These are phyloP conservation scores for Lipomyces mesembrius DNA, from an alignment of 805 yeast genomes.

Conservation along the genomic window DNA sequence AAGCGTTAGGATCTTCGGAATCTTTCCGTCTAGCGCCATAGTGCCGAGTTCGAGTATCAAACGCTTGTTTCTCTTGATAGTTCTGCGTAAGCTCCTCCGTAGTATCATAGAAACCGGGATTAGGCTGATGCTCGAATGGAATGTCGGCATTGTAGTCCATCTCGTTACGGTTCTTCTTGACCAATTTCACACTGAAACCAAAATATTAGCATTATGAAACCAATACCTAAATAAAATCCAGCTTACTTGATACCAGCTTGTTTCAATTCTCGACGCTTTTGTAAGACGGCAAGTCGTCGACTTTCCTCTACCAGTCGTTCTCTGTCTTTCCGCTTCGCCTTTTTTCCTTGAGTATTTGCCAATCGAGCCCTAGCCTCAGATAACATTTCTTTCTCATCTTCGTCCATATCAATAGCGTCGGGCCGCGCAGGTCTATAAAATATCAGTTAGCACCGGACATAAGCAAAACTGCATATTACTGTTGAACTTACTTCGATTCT, in stretches of 20 bases:
- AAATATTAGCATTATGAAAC: slow-evolving; percentile 51
- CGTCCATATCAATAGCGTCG: slow-evolving; percentile 77
- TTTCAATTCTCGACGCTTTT: slow-evolving; percentile 78
- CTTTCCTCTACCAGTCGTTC: slow-evolving; percentile 84
- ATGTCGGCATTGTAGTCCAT: slow-evolving; percentile 85
- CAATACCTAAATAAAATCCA: slow-evolving; percentile 23
- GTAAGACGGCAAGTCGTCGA: slow-evolving; percentile 71
- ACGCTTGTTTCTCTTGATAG: slow-evolving; percentile 47
- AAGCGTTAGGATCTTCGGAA: slow-evolving; percentile 38
- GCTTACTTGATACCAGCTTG: slow-evolving; percentile 61
- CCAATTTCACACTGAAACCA: slow-evolving; percentile 37
- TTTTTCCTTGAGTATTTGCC: slow-evolving; percentile 91
- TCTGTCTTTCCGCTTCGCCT: slow-evolving; percentile 86
- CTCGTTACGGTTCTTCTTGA: slow-evolving; percentile 59
- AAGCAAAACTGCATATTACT: neutral
- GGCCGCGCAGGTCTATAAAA: slow-evolving; percentile 66
- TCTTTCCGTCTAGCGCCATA: slow-evolving; percentile 34
- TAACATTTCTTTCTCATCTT: slow-evolving; percentile 88
- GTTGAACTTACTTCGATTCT: slow-evolving; percentile 56
- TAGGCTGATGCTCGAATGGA: slow-evolving; percentile 74
- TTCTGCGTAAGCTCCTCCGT: slow-evolving; percentile 59
- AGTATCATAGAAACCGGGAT: slow-evolving; percentile 69
- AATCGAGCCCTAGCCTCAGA: slow-evolving; percentile 93
- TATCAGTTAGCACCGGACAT: neutral
- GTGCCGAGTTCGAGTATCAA: slow-evolving; percentile 46